A percentile compares a stretch with the other conserved stretches of the same genome.
These are phyloP conservation scores for Plasmodium yoelii DNA, from an alignment of 169 alveolate genomes.

Conservation along the genomic window DNA sequence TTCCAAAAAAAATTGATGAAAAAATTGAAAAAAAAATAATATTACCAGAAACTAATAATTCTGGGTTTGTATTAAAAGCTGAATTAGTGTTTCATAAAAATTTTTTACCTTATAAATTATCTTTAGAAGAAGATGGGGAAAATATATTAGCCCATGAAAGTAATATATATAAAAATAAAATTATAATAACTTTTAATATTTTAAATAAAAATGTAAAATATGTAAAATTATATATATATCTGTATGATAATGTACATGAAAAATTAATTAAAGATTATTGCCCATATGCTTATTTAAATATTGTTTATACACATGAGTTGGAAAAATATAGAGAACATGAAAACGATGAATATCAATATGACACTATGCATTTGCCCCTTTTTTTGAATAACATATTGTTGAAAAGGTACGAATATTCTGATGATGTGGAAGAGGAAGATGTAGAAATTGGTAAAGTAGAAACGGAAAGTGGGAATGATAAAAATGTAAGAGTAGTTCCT, in stretches of 20 bases:
- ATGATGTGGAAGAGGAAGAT: neutral
- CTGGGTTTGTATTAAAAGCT: conserved; percentile 20
- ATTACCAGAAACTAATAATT: conserved; percentile 13
- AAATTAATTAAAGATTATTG: conserved; percentile 20
- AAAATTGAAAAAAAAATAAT: conserved; percentile 17
- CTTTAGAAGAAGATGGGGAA: neutral
- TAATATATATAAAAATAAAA: conserved; percentile 44
- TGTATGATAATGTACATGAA: conserved; percentile 44
- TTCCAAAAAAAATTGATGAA: neutral
- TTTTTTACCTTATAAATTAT: conserved; percentile 34
- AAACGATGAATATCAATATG: neutral
- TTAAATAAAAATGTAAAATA: conserved; percentile 8
- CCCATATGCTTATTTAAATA: conserved; percentile 36
- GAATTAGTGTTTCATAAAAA: conserved; percentile 35
- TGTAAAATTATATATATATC: conserved; percentile 21
- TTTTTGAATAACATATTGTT: conserved; percentile 21
- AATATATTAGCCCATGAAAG: conserved; percentile 7
- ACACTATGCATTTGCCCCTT: conserved; percentile 20
- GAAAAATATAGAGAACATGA: neutral
- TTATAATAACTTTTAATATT: conserved; percentile 10
- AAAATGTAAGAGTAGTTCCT: neutral
- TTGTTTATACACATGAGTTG: conserved; percentile 23
- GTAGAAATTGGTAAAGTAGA: neutral
- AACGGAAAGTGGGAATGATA: neutral
- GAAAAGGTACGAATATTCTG: neutral